phyloP scores from a whole-genome alignment of 1,139 yeast genomes.

The Debaryomyces fabryi region DNA sequence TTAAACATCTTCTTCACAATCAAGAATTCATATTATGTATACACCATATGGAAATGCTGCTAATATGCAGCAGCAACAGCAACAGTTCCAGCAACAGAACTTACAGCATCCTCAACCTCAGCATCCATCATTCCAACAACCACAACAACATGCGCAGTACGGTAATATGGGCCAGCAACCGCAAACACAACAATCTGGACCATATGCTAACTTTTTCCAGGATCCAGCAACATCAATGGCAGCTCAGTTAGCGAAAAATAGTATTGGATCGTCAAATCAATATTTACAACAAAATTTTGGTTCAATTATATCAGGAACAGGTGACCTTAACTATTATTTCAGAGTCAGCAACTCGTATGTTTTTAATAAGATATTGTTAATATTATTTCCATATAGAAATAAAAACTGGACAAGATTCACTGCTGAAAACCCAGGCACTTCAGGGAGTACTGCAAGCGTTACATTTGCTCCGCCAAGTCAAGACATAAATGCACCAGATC shows the following conservation, averaged over 20 bases:
- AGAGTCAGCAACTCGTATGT: slow-evolving; percentile 92
- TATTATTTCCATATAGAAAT: slow-evolving; percentile 85
- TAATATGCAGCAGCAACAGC: slow-evolving; percentile 21
- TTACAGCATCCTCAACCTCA: slow-evolving; percentile 43
- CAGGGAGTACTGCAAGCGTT: slow-evolving; percentile 33
- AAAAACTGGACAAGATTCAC: slow-evolving; percentile 72
- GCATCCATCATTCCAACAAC: slow-evolving; percentile 35
- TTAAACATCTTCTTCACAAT: background rate
- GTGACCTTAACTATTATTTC: slow-evolving; percentile 78
- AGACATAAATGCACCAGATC: slow-evolving; percentile 94
- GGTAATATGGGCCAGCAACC: slow-evolving; percentile 9
- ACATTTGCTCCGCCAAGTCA: slow-evolving; percentile 72
- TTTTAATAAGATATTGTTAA: slow-evolving; percentile 66
- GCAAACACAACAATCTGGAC: slow-evolving; percentile 12
- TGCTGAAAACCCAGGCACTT: slow-evolving; percentile 17
- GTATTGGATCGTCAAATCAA: slow-evolving; percentile 71
- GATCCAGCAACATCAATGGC: slow-evolving; percentile 89
- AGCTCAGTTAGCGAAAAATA: slow-evolving; percentile 84
- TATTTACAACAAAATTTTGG: slow-evolving; percentile 74
- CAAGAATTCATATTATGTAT: slow-evolving; percentile 34
- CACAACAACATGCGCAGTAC: slow-evolving; percentile 16
- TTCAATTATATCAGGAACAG: slow-evolving; percentile 50
- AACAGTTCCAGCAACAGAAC: slow-evolving; percentile 18
- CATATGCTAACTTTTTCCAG: slow-evolving; percentile 51
- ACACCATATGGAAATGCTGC: slow-evolving; percentile 44